Evolutionary conservation across 208 protist genomes (phyloP).

Genomic region (Leishmania turanica): DNA sequence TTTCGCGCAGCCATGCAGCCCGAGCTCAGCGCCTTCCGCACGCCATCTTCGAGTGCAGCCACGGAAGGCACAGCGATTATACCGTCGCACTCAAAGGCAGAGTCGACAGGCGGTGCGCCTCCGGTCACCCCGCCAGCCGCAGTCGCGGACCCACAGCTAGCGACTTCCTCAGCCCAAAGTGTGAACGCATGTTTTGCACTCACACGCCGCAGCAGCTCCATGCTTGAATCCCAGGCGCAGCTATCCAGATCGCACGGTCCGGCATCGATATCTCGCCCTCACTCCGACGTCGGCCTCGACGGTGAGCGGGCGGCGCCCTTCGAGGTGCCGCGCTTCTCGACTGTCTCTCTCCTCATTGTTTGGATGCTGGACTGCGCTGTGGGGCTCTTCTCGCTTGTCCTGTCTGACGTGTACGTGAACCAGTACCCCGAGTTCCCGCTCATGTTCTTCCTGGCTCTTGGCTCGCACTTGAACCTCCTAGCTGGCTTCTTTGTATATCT

Average conservation of each 20-base stretch:
- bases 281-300: background rate
- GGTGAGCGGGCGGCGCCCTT: background rate
- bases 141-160: background rate
- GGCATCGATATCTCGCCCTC: background rate
- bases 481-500: conserved; percentile 57
- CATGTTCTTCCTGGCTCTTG: conserved; percentile 45
- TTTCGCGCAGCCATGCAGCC: background rate
- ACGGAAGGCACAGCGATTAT: background rate
- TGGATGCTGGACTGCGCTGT: conserved; percentile 59
- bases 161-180: background rate
- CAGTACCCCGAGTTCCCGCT: conserved; percentile 53
- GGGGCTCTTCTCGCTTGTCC: conserved; percentile 47
- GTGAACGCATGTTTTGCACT: too few species aligned
- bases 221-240: conserved; percentile 13
- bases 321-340: conserved; percentile 56
- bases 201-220: background rate
- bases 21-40: background rate
- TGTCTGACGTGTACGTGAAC: conserved; percentile 67
- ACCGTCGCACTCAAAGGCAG: background rate
- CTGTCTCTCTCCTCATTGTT: conserved; percentile 53
- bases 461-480: conserved; percentile 43
- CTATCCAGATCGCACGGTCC: background rate
- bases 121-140: background rate
- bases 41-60: background rate
- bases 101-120: background rate